Conservation (phyloP, 345 rosid genomes). For the Brassica juncea region DNA sequence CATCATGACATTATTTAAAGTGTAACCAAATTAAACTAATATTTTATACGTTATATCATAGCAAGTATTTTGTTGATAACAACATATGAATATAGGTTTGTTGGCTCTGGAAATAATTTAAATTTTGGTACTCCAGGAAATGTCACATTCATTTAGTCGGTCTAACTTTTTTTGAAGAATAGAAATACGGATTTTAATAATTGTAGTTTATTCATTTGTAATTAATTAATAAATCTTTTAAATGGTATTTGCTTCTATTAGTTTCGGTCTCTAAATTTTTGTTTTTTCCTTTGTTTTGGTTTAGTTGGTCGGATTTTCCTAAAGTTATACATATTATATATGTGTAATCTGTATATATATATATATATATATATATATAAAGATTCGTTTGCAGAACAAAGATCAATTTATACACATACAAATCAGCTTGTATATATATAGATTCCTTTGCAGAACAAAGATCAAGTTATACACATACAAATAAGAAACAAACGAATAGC, state of each 20-base stretch:
- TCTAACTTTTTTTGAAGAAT: no score
- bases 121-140: no score
- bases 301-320: neutral
- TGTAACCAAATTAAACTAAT: neutral
- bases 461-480: neutral
- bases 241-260: neutral
- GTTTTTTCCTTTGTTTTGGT: no score
- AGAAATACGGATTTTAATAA: neutral
- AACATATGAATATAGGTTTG: neutral
- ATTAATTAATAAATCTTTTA: no score
- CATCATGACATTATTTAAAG: neutral
- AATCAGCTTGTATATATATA: no score
- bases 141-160: no score
- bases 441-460: no score
- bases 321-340: neutral
- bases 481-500: neutral
- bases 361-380: neutral
- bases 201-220: neutral
- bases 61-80: neutral
- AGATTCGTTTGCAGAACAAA: no score
- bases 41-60: neutral
- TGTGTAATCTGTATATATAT: neutral
- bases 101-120: no score
- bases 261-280: neutral
- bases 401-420: neutral